Conservation (phyloP, 2,329 filamentous ascomycete species). For the Aspergillus aculeatus region DNA sequence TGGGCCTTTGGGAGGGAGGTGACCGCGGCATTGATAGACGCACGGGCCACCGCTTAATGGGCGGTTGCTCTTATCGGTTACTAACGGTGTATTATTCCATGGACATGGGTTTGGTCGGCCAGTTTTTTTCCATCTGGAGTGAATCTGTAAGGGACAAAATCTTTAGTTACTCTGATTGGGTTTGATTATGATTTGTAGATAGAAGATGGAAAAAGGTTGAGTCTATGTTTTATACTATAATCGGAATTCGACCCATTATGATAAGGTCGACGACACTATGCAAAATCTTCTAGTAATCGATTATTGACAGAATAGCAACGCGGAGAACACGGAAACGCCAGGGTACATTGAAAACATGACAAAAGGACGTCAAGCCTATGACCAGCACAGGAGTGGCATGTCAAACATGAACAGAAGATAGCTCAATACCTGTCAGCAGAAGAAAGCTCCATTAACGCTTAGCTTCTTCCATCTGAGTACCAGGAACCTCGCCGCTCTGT, state of each 20-base stretch:
- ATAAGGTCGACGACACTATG: constrained; percentile 2
- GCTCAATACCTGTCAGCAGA: neutral
- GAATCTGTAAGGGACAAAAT: no score
- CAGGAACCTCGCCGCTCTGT: neutral
- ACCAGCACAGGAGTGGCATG: constrained; percentile 19
- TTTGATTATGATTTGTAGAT: neutral
- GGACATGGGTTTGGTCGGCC: neutral
- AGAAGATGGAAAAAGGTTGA: neutral
- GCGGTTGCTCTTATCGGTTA: no score
- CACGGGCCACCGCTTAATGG: constrained; percentile 38
- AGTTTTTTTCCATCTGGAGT: neutral
- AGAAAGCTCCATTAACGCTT: constrained; percentile 1
- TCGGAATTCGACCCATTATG: constrained; percentile 1
- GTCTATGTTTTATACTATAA: constrained; percentile 7
- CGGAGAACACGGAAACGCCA: neutral
- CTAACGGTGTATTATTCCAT: no score
- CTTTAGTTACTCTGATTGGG: no score
- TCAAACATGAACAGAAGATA: neutral
- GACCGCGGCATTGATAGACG: constrained; percentile 8
- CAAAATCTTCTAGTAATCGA: neutral
- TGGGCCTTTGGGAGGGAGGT: neutral
- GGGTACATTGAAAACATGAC: neutral
- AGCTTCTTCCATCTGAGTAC: neutral
- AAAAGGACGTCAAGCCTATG: constrained; percentile 16
- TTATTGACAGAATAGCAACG: neutral